Percentiles rank a stretch among this genome's conserved stretches.
Evolutionary conservation across 371 early-diverging fungal species (phyloP).

Genomic region (Gilbertella persicaria): DNA sequence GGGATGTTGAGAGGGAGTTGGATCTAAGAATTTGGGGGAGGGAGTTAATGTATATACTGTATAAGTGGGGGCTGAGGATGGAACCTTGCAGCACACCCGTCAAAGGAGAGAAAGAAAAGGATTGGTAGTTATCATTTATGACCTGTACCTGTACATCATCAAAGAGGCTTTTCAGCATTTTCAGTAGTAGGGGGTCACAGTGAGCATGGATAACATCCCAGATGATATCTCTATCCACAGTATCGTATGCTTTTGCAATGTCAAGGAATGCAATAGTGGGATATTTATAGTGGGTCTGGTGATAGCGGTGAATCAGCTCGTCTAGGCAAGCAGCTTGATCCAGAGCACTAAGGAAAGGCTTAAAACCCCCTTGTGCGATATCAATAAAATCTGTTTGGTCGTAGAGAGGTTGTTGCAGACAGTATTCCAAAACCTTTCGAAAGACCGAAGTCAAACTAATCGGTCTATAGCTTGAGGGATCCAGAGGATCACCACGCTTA

Average conservation of each 20-base stretch:
- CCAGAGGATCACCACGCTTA: conserved; percentile 18
- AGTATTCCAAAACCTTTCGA: conserved; percentile 22
- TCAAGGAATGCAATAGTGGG: conserved; percentile 14
- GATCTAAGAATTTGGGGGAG: conserved; percentile 6
- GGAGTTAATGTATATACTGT: conserved; percentile 24
- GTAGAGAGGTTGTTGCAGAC: background rate
- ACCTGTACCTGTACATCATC: conserved; percentile 15
- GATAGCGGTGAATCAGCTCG: background rate
- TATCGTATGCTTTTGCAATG: conserved; percentile 17
- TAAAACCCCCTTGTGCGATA: conserved; percentile 1
- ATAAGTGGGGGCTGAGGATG: conserved; percentile 19
- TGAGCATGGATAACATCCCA: conserved; percentile 10
- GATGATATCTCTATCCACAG: conserved; percentile 13
- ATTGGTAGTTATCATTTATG: conserved; percentile 1
- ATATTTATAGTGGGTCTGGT: background rate
- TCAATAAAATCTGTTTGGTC: background rate
- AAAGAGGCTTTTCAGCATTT: conserved; percentile 20
- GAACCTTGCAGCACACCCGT: conserved; percentile 32
- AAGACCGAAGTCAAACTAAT: conserved; percentile 16
- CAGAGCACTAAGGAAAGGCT: no score
- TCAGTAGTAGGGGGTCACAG: background rate
- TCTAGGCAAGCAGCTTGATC: no score
- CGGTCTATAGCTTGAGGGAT: conserved; percentile 10
- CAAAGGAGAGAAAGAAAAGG: conserved; percentile 7
- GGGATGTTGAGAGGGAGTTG: background rate